phyloP scores from a whole-genome alignment of 495 filamentous ascomycete genomes.

The Halenospora varia region DNA sequence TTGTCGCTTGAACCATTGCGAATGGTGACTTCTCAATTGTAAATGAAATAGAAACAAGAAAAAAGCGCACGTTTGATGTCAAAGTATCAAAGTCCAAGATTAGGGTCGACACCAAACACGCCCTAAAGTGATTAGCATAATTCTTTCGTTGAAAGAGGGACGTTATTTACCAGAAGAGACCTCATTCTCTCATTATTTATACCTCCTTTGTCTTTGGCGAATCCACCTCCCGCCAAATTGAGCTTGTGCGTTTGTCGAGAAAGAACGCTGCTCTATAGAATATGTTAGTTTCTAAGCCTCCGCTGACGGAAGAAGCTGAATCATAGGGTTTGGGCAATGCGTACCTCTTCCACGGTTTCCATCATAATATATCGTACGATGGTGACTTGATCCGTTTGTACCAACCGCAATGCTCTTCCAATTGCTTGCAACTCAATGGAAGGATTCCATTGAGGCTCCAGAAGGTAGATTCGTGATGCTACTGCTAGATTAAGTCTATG shows the following conservation, averaged over 20 bases:
- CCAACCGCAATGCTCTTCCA: conserved; percentile 40
- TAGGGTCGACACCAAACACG: neutral
- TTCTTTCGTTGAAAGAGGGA: neutral
- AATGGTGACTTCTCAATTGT: too few species aligned
- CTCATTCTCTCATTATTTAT: neutral
- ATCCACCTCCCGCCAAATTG: neutral
- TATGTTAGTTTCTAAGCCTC: neutral
- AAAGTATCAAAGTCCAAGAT: too few species aligned
- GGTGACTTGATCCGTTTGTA: conserved; percentile 38
- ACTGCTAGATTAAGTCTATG: conserved; percentile 36
- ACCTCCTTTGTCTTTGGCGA: neutral
- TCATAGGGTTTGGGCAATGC: neutral
- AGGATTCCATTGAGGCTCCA: conserved; percentile 55
- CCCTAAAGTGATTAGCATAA: neutral
- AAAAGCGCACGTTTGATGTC: too few species aligned
- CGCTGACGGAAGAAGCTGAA: neutral
- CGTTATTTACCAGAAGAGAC: neutral
- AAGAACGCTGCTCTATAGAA: neutral
- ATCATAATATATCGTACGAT: conserved; percentile 39
- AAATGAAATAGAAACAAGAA: too few species aligned
- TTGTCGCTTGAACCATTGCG: too few species aligned
- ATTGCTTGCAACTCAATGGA: conserved; percentile 50
- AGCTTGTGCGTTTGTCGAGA: neutral
- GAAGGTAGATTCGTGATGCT: conserved; percentile 40
- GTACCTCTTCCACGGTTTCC: conserved; percentile 44